Conservation (phyloP, 495 filamentous ascomycete genomes). For the Saxophila tyrrhenica region DNA sequence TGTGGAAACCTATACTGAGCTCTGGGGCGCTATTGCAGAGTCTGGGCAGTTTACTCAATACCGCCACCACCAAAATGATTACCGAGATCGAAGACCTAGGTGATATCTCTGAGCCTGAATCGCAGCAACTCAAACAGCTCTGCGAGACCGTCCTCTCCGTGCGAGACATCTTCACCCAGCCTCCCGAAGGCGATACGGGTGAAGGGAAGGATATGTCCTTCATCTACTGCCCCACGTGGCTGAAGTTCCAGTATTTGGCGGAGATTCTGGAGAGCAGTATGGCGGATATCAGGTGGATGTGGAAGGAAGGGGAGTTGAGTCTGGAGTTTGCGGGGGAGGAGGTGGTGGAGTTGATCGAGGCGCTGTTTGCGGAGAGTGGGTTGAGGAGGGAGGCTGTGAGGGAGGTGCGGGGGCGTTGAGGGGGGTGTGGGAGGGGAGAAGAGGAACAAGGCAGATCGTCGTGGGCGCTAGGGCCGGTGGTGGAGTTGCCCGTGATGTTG, state of each 20-base stretch:
- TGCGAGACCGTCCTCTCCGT: conserved; percentile 60
- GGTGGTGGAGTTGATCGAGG: conserved; percentile 74
- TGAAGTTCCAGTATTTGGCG: conserved; percentile 77
- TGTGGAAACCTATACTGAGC: conserved; percentile 74
- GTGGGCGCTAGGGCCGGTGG: too few relatives aligned
- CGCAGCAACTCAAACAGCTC: conserved; percentile 60
- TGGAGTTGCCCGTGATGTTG: too few relatives aligned
- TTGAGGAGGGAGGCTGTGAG: conserved; percentile 62
- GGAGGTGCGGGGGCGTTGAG: conserved; percentile 45
- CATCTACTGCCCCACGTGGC: conserved; percentile 72
- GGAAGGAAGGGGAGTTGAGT: conserved; percentile 73
- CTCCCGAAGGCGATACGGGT: conserved; percentile 13
- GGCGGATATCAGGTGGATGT: conserved; percentile 78
- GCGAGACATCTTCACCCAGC: conserved; percentile 60
- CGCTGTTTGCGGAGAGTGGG: conserved; percentile 82
- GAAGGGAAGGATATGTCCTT: conserved; percentile 44
- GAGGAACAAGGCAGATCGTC: too few relatives aligned
- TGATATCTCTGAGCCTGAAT: conserved; percentile 80
- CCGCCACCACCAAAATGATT: conserved; percentile 68
- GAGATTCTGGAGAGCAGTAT: conserved; percentile 85
- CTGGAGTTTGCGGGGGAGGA: conserved; percentile 75
- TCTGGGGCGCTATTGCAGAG: conserved; percentile 75
- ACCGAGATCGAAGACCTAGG: conserved; percentile 74
- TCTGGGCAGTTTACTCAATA: conserved; percentile 70
- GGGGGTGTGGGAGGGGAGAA: background rate